Conservation (phyloP, 2,329 filamentous ascomycete genomes). For the Fusarium nodosum region DNA sequence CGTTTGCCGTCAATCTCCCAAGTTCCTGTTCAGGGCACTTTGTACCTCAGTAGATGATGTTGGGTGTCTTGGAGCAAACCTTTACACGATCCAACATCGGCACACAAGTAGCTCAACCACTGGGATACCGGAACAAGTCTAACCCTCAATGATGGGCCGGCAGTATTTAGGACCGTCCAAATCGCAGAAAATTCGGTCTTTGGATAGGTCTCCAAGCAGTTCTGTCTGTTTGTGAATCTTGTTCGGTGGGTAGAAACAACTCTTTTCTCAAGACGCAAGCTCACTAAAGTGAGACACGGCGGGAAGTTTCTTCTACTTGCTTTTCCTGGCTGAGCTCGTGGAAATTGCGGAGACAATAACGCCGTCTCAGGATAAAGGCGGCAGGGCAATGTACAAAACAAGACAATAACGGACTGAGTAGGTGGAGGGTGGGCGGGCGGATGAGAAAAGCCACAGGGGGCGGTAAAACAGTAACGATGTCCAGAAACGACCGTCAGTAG, state of each 20-base stretch:
- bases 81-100: constrained; percentile 22
- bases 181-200: constrained; percentile 32
- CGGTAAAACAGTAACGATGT: constrained; percentile 31
- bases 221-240: constrained; percentile 35
- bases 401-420: constrained; percentile 39
- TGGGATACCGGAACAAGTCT: constrained; percentile 22
- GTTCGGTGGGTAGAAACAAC: constrained; percentile 24
- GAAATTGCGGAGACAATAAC: constrained; percentile 44
- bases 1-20: constrained; percentile 31
- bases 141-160: constrained; percentile 34
- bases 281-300: constrained; percentile 46
- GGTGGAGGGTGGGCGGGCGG: constrained; percentile 39
- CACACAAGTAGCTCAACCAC: constrained; percentile 38
- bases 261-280: constrained; percentile 41
- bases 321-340: constrained; percentile 47
- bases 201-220: constrained; percentile 34
- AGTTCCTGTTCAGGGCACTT: constrained; percentile 29
- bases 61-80: constrained; percentile 28
- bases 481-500: constrained; percentile 40
- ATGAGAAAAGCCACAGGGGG: constrained; percentile 40
- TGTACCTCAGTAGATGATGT: constrained; percentile 20
- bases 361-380: constrained; percentile 35
- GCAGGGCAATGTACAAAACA: constrained; percentile 37
- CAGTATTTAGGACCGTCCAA: constrained; percentile 27
- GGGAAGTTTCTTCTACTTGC: constrained; percentile 43